phyloP scores from a whole-genome alignment of 2,329 filamentous ascomycete genomes.

The Tolypocladium guangdongense region DNA sequence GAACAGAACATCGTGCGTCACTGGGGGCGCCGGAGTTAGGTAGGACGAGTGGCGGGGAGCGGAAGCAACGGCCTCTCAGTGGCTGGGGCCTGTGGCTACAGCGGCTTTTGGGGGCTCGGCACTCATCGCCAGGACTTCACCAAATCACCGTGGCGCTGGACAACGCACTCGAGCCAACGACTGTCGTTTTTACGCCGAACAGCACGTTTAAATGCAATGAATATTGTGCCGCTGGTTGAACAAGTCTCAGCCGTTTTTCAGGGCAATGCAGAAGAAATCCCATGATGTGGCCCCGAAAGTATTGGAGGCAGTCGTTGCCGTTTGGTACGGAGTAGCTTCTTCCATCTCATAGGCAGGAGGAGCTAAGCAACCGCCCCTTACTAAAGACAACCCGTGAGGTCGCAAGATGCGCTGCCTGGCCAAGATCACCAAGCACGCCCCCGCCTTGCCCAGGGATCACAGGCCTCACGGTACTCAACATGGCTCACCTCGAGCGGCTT shows the following conservation, averaged over 20 bases:
- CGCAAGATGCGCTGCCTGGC: background rate
- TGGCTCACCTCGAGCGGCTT: background rate
- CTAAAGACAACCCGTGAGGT: background rate
- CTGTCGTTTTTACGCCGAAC: too few relatives aligned
- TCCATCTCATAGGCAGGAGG: background rate
- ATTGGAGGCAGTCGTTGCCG: background rate
- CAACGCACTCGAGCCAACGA: too few relatives aligned
- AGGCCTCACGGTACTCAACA: background rate
- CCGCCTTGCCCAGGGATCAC: background rate
- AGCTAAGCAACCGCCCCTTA: background rate
- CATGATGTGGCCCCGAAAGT: too few relatives aligned
- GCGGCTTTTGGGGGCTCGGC: background rate
- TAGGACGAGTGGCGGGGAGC: background rate
- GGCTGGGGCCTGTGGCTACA: background rate
- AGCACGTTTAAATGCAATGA: too few relatives aligned
- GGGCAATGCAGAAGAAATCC: too few relatives aligned
- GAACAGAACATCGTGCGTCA: background rate
- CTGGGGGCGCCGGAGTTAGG: background rate
- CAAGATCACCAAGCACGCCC: background rate
- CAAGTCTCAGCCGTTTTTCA: too few relatives aligned
- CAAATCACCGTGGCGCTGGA: too few relatives aligned
- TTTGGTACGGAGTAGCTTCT: background rate
- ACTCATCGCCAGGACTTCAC: too few relatives aligned
- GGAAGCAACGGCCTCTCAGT: background rate
- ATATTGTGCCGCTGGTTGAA: too few relatives aligned